Conservation (phyloP, 371 early-diverging fungal species). For the Batrachochytrium dendrobatidis region DNA sequence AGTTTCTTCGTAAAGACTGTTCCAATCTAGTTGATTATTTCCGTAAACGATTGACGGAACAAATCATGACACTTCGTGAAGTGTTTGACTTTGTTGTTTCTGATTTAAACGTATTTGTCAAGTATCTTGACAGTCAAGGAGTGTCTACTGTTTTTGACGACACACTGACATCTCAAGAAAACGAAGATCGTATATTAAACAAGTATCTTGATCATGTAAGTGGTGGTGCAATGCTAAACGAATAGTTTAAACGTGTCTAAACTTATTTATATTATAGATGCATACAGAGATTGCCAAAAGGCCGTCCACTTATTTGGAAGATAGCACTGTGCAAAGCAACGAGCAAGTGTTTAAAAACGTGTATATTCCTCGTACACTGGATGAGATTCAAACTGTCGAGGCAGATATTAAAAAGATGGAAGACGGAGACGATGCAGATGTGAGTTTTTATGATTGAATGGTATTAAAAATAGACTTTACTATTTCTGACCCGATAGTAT, state of each 20-base stretch:
- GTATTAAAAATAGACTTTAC: background rate
- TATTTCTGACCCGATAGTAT: background rate
- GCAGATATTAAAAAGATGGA: conserved; percentile 69
- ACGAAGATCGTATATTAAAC: conserved; percentile 23
- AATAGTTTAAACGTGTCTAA: background rate
- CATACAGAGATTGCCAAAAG: conserved; percentile 18
- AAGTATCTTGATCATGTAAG: conserved; percentile 14
- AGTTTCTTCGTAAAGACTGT: conserved; percentile 95
- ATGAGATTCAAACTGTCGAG: conserved; percentile 84
- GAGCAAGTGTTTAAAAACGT: conserved; percentile 88
- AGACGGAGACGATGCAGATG: conserved; percentile 64
- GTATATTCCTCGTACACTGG: conserved; percentile 87
- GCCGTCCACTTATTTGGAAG: conserved; percentile 19
- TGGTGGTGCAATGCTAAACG: background rate
- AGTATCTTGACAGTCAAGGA: background rate
- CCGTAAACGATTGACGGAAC: conserved; percentile 42
- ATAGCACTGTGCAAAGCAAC: conserved; percentile 43
- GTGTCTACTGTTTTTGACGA: background rate
- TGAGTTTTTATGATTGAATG: conserved; percentile 32
- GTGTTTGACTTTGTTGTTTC: conserved; percentile 80
- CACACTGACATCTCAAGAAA: background rate
- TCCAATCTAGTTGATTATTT: conserved; percentile 95
- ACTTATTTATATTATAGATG: no score
- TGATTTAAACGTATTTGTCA: conserved; percentile 13
- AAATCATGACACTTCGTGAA: conserved; percentile 70